phyloP scores from a whole-genome alignment of 768 basidiomycete species.

The Termitomyces sp. region DNA sequence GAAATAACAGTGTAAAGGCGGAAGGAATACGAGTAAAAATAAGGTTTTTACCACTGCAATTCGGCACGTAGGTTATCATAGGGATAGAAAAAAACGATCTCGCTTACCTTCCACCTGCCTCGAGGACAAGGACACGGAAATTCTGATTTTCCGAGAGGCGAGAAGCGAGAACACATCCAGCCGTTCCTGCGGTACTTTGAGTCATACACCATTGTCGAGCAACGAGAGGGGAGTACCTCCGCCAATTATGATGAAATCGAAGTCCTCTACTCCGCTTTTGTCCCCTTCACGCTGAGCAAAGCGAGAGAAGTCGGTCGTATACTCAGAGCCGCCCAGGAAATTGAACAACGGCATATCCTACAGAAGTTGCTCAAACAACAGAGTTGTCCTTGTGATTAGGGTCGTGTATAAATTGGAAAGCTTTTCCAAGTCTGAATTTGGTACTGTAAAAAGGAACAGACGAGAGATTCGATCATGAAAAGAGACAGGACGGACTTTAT shows the following conservation, averaged over 20 bases:
- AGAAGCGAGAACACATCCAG: slow-evolving; percentile 57
- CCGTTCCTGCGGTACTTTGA: slow-evolving; percentile 35
- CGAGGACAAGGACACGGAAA: slow-evolving; percentile 49
- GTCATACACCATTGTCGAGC: background rate
- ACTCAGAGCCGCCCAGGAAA: slow-evolving; percentile 1
- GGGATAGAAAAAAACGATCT: background rate
- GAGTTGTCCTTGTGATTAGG: background rate
- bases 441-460: background rate
- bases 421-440: background rate
- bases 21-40: slow-evolving; percentile 37
- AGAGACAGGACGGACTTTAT: no score
- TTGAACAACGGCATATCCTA: slow-evolving; percentile 3
- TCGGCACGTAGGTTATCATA: background rate
- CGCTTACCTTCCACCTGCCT: slow-evolving; percentile 53
- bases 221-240: slow-evolving; percentile 32
- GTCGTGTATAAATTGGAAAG: background rate
- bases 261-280: slow-evolving; percentile 18
- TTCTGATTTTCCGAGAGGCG: slow-evolving; percentile 51
- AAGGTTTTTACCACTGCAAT: slow-evolving; percentile 36
- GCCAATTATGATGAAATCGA: slow-evolving; percentile 48
- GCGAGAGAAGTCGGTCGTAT: slow-evolving; percentile 19
- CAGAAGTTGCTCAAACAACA: background rate
- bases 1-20: slow-evolving; percentile 36
- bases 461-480: background rate
- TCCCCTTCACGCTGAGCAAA: slow-evolving; percentile 12